Conservation (phyloP, 2,329 filamentous ascomycete species). For the Myotisia sp. region DNA sequence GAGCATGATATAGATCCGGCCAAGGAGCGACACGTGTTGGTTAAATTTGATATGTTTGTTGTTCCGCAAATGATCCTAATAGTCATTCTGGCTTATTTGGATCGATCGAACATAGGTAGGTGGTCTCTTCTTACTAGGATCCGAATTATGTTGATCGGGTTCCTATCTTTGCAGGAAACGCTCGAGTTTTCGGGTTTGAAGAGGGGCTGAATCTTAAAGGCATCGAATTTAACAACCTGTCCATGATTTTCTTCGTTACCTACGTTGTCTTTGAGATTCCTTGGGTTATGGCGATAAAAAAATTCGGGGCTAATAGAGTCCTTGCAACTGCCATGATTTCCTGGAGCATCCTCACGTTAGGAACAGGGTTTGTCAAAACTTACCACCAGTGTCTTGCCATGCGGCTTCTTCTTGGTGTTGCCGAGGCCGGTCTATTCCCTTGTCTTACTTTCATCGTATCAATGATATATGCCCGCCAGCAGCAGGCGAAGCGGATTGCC, state of each 20-base stretch:
- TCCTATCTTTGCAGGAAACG: constrained; percentile 50
- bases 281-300: constrained; percentile 38
- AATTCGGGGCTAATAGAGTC: constrained; percentile 34
- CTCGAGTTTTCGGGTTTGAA: constrained; percentile 20
- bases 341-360: constrained; percentile 37
- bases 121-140: constrained; percentile 49
- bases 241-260: constrained; percentile 36
- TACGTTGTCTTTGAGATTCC: constrained; percentile 39
- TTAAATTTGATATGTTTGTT: constrained; percentile 13
- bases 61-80: constrained; percentile 11
- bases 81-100: constrained; percentile 38
- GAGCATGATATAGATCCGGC: constrained; percentile 14
- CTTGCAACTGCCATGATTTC: constrained; percentile 38
- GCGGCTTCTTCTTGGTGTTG: constrained; percentile 51
- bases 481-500: constrained; percentile 57
- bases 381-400: constrained; percentile 32
- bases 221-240: constrained; percentile 23
- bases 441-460: constrained; percentile 56
- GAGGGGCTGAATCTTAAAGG: constrained; percentile 2
- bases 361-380: constrained; percentile 32
- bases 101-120: constrained; percentile 56
- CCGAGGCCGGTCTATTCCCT: constrained; percentile 58
- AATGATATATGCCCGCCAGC: constrained; percentile 60
- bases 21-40: constrained; percentile 8
- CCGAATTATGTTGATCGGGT: no score